These are phyloP conservation scores for Collybia sp. DNA, from an alignment of 768 basidiomycete genomes.

Conservation along the genomic window DNA sequence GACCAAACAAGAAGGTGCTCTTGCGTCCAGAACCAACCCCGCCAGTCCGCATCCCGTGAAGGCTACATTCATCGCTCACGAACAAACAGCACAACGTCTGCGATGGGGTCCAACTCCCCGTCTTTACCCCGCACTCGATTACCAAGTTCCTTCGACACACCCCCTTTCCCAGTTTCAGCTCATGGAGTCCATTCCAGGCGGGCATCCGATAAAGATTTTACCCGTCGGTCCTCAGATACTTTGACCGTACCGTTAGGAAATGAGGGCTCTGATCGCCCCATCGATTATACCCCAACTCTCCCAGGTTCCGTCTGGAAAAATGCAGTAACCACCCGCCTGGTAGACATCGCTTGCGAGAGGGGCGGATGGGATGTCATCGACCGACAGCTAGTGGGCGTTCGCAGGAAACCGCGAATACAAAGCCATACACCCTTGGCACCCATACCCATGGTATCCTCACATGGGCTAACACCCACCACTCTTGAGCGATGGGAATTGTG, in stretches of 20 bases:
- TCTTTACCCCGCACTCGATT: slow-evolving; percentile 43
- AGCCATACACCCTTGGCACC: slow-evolving; percentile 10
- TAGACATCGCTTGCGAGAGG: slow-evolving; percentile 62
- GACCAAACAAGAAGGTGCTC: slow-evolving; percentile 61
- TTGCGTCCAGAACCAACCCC: slow-evolving; percentile 50
- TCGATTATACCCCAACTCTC: slow-evolving; percentile 23
- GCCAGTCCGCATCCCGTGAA: slow-evolving; percentile 39
- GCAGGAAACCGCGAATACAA: slow-evolving; percentile 52
- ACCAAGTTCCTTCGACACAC: slow-evolving; percentile 41
- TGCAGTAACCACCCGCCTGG: slow-evolving; percentile 47
- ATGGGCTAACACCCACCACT: slow-evolving; percentile 57
- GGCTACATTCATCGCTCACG: slow-evolving; percentile 53
- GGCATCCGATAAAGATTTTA: slow-evolving; percentile 61
- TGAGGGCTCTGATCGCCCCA: slow-evolving; percentile 33
- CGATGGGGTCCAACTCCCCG: slow-evolving; percentile 40
- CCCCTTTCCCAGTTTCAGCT: slow-evolving; percentile 73
- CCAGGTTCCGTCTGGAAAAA: slow-evolving; percentile 50
- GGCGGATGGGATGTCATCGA: slow-evolving; percentile 71
- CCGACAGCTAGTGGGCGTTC: slow-evolving; percentile 61
- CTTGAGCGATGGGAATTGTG: slow-evolving; percentile 84
- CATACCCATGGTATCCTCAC: slow-evolving; percentile 9
- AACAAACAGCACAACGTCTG: slow-evolving; percentile 50
- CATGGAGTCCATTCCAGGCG: slow-evolving; percentile 76
- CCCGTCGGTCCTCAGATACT: slow-evolving; percentile 44
- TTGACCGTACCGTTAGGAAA: slow-evolving; percentile 39